These are phyloP conservation scores for Cystofilobasidium macerans DNA, from an alignment of 768 basidiomycete species.

Conservation along the genomic window DNA sequence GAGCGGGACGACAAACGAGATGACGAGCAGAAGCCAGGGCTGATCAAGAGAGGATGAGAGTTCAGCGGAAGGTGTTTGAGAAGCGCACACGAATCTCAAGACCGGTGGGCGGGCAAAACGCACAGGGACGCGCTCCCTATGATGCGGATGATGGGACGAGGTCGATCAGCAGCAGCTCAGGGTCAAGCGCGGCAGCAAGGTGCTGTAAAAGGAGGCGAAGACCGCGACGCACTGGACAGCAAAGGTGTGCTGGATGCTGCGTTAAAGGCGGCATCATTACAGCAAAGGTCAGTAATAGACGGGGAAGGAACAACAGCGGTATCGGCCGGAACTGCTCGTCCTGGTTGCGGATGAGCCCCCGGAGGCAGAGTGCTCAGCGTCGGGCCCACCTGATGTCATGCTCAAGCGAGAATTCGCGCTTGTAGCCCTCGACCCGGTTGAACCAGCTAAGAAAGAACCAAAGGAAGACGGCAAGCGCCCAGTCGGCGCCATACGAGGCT, in stretches of 20 bases:
- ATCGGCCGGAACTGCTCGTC: not conserved
- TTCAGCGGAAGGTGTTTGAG: not conserved
- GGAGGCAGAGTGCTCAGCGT: no score
- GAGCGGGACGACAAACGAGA: slow-evolving; percentile 55
- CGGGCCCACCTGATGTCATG: slow-evolving; percentile 69
- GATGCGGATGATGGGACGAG: slow-evolving; percentile 30
- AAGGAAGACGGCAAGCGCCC: slow-evolving; percentile 19
- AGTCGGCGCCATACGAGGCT: slow-evolving; percentile 18
- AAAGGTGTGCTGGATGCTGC: slow-evolving; percentile 29
- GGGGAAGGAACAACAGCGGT: not conserved
- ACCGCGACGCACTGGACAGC: slow-evolving; percentile 10
- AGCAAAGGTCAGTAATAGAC: not conserved
- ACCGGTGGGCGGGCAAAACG: slow-evolving; percentile 33
- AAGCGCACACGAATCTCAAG: no score
- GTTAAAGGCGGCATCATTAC: not conserved
- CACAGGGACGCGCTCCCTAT: slow-evolving; percentile 68
- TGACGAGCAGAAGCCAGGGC: slow-evolving; percentile 33
- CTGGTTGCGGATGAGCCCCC: no score
- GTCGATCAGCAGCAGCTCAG: not conserved
- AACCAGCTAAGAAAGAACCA: slow-evolving; percentile 20
- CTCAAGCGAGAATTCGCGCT: slow-evolving; percentile 60
- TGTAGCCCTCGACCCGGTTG: slow-evolving; percentile 41
- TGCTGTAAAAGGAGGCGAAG: no score
- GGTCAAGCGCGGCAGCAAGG: not conserved
- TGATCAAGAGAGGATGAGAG: slow-evolving; percentile 14